Conservation (phyloP, 2,329 filamentous ascomycete genomes). For the Phaeoacremonium minimum region DNA sequence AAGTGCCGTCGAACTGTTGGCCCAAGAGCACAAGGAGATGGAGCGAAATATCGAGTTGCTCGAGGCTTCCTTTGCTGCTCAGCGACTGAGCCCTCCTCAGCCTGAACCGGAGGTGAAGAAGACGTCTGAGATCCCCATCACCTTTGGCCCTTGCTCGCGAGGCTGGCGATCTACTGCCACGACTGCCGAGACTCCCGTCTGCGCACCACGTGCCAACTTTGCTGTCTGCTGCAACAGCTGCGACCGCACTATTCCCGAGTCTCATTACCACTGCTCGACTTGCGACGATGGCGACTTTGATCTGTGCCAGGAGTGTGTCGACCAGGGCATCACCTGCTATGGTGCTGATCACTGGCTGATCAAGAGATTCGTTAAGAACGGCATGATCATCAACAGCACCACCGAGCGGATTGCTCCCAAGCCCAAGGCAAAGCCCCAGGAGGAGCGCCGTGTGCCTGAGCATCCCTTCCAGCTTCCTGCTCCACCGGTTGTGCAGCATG, state of each 20-base stretch:
- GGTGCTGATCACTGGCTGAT: constrained; percentile 87
- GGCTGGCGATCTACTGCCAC: constrained; percentile 10
- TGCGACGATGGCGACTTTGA: constrained; percentile 95
- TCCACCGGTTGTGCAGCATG: too few relatives aligned
- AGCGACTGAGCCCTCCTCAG: neutral
- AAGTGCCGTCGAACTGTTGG: constrained; percentile 11
- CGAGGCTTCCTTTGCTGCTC: constrained; percentile 9
- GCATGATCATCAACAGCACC: constrained; percentile 76
- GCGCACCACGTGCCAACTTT: constrained; percentile 44
- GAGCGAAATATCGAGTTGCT: constrained; percentile 12
- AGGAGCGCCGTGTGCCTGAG: constrained; percentile 6
- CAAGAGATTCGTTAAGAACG: constrained; percentile 78
- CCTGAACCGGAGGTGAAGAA: neutral
- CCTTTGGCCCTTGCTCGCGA: neutral
- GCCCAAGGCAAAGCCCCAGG: constrained; percentile 26
- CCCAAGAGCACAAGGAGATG: constrained; percentile 15
- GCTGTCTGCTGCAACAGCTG: constrained; percentile 95
- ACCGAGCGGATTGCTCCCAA: constrained; percentile 77
- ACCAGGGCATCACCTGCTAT: constrained; percentile 71
- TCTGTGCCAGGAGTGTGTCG: constrained; percentile 77
- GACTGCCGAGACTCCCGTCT: constrained; percentile 3
- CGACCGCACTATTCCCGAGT: constrained; percentile 69
- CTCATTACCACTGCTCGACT: constrained; percentile 90
- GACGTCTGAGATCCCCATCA: neutral
- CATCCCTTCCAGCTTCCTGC: too few relatives aligned